These are phyloP conservation scores for Saccharomycopsis microspora DNA, from an alignment of 805 yeast genomes.

Conservation along the genomic window DNA sequence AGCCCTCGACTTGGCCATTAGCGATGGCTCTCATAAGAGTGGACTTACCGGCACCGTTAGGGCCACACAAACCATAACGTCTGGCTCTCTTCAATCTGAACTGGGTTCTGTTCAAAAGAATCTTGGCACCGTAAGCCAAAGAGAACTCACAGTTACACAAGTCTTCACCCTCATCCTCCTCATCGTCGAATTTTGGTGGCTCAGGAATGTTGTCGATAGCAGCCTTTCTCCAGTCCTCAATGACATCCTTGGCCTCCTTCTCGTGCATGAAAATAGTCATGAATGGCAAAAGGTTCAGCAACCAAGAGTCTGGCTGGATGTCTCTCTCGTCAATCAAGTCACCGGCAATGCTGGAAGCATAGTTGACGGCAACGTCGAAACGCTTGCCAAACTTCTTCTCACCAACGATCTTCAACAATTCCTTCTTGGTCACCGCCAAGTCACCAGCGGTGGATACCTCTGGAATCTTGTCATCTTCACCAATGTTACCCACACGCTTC, in stretches of 20 bases:
- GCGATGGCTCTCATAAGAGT: constrained; percentile 97
- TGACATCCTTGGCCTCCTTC: constrained; percentile 76
- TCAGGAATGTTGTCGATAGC: constrained; percentile 97
- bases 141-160: constrained; percentile 99
- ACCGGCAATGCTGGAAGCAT: constrained; percentile 96
- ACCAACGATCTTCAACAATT: constrained; percentile 63
- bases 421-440: constrained; percentile 71
- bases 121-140: constrained; percentile 99
- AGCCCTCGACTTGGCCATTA: constrained; percentile 98
- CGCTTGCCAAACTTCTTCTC: constrained; percentile 51
- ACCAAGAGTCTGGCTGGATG: constrained; percentile 89
- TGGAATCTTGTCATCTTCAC: constrained; percentile 82
- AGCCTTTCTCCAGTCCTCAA: constrained; percentile 91
- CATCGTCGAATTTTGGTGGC: constrained; percentile 92
- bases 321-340: constrained; percentile 97
- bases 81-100: constrained; percentile 97
- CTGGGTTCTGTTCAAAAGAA: constrained; percentile 98
- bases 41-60: constrained; percentile 99
- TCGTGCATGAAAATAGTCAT: constrained; percentile 94
- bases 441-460: constrained; percentile 99
- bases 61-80: constrained; percentile 99
- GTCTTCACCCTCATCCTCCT: constrained; percentile 98
- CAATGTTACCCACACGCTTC: constrained; percentile 97
- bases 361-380: constrained; percentile 67
- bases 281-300: constrained; percentile 80